Evolutionary conservation across 345 rosid genomes (phyloP).

Genomic region (Hibiscus trionum): DNA sequence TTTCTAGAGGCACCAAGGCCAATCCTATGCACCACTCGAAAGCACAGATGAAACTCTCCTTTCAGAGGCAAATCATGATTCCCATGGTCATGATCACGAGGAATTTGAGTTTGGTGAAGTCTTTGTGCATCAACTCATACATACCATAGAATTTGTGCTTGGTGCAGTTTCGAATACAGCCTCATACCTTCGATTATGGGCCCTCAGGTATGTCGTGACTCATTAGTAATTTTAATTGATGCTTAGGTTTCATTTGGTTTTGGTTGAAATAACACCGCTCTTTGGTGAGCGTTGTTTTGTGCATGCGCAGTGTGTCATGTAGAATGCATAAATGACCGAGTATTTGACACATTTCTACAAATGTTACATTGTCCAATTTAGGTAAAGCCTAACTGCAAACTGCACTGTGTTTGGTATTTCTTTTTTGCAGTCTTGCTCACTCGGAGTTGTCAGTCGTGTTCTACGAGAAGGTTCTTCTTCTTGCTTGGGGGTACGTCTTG

Average conservation of each 20-base stretch:
- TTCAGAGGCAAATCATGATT: conserved; percentile 42
- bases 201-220: conserved; percentile 56
- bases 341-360: not conserved
- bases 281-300: not conserved
- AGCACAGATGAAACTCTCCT: conserved; percentile 74
- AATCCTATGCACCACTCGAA: conserved; percentile 49
- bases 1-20: conserved; percentile 81
- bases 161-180: conserved; percentile 99
- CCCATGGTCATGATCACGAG: conserved; percentile 59
- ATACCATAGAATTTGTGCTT: conserved; percentile 95
- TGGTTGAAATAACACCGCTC: not conserved
- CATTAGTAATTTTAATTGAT: not conserved
- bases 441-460: conserved; percentile 88
- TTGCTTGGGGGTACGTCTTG: conserved; percentile 74
- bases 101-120: conserved; percentile 96
- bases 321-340: not conserved
- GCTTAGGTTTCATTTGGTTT: not conserved
- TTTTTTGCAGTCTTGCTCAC: conserved; percentile 76
- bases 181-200: conserved; percentile 93
- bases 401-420: not conserved
- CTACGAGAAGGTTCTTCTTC: conserved; percentile 90
- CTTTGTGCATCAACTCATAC: conserved; percentile 92
- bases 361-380: not conserved
- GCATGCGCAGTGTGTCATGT: not conserved
- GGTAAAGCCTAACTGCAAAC: not conserved